Base-by-base conservation (phyloP, 768 basidiomycete species). In the Amanita jacksonii region DNA sequence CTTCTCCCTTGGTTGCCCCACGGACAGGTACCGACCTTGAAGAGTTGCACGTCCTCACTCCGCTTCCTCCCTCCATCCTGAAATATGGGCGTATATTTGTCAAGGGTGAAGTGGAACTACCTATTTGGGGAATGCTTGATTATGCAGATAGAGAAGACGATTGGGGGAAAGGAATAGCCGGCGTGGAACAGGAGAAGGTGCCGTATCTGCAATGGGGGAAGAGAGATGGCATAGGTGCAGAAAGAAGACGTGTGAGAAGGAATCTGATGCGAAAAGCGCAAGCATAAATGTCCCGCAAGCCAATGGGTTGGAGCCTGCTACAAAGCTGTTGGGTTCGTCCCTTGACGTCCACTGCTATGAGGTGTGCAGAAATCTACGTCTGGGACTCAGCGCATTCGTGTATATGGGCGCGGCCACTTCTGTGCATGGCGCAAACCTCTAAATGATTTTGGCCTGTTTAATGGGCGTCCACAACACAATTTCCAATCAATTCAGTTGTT, bases 261-360 rank as follows among this genome's bases (percentile, higher is more conserved):
- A 94, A 94, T 63, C 60, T 96, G 57, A 89, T 91, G 88, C 68
- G 91, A 19, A 77, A 76, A 51, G 81, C 76, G 5, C 87, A 90
- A 60, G 72, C 75, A 72, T 84, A 60, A 59, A 19, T n/a, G 6
- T 12, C 12, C 27, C 27, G 12, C 27, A 6, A 28, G 27, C 27
- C 27, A 28, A 12, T 6, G 33, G 33, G 10, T 34, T 34, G 33
- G n/a, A 6, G n/a, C n/a, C n/a, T n/a, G n/a, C n/a, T n/a, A n/a
- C n/a, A n/a, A n/a, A n/a, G n/a, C n/a, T n/a, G n/a, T n/a, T n/a
- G n/a, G n/a, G n/a, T n/a, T n/a, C n/a, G n/a, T n/a, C n/a, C n/a
- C n/a, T n/a, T n/a, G n/a, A n/a, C n/a, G n/a, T n/a, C n/a, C n/a
- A n/a, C n/a, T n/a, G n/a, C n/a, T n/a, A n/a, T n/a, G n/a, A n/a